These are phyloP conservation scores for Pseudogymnoascus sp. DNA, from an alignment of 2,329 filamentous ascomycete genomes.

Conservation along the genomic window DNA sequence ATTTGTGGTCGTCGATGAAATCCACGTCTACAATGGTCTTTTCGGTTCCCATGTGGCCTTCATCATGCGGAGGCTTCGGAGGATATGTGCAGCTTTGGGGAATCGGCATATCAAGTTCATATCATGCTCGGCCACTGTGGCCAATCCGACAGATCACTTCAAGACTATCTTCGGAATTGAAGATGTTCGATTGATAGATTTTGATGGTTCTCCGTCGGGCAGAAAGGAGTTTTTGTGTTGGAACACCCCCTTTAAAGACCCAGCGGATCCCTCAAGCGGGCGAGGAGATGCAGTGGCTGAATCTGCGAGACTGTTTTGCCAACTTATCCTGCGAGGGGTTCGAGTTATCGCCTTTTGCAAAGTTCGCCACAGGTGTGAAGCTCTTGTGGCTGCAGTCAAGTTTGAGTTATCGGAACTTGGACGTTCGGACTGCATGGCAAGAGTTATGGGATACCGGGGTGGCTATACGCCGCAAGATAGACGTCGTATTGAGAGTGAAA, in stretches of 20 bases:
- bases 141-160: conserved; percentile 88
- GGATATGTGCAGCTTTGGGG: conserved; percentile 83
- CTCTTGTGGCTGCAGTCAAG: conserved; percentile 71
- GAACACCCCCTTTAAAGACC: conserved; percentile 94
- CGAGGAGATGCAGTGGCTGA: conserved; percentile 76
- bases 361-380: conserved; percentile 81
- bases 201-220: conserved; percentile 86
- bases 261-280: conserved; percentile 76
- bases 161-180: conserved; percentile 86
- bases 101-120: conserved; percentile 83
- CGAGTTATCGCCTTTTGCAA: conserved; percentile 89
- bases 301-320: conserved; percentile 83
- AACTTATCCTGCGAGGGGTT: conserved; percentile 79
- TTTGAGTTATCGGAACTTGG: conserved; percentile 67
- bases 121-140: conserved; percentile 92
- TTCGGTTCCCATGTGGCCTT: conserved; percentile 91
- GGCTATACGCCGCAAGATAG: conserved; percentile 91
- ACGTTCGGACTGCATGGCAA: conserved; percentile 62
- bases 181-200: conserved; percentile 73
- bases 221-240: conserved; percentile 94
- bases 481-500: conserved; percentile 80
- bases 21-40: conserved; percentile 93
- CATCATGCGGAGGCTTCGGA: conserved; percentile 81
- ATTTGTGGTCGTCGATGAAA: conserved; percentile 83
- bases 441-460: conserved; percentile 92